Evolutionary conservation across 306 rosid genomes (phyloP).

Genomic region (Ziziphus jujuba): DNA sequence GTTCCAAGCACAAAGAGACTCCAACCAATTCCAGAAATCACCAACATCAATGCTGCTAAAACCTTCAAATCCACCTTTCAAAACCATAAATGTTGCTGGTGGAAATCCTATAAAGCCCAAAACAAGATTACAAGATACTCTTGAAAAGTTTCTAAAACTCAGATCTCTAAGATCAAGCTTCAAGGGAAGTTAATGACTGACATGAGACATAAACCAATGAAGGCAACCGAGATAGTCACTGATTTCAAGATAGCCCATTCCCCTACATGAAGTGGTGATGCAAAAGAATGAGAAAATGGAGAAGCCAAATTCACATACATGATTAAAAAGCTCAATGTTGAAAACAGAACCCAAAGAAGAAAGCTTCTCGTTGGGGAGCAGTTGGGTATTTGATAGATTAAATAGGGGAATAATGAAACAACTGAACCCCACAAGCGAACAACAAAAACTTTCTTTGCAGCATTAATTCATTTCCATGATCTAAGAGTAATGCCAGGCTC

Average conservation of each 20-base stretch:
- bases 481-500: constrained; percentile 33
- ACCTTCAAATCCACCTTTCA: constrained; percentile 61
- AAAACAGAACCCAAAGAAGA: constrained; percentile 57
- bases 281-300: constrained; percentile 36
- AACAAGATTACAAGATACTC: constrained; percentile 60
- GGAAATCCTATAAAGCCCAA: constrained; percentile 72
- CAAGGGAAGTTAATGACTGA: constrained; percentile 91
- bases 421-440: constrained; percentile 77
- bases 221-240: constrained; percentile 69
- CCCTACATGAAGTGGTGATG: constrained; percentile 39
- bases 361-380: constrained; percentile 50
- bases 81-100: constrained; percentile 50
- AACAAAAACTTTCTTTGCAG: constrained; percentile 70
- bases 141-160: constrained; percentile 44
- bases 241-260: constrained; percentile 88
- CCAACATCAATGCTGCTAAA: constrained; percentile 35
- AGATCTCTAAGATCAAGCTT: constrained; percentile 51
- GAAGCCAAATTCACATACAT: constrained; percentile 55
- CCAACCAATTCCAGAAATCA: constrained; percentile 89
- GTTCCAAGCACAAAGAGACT: constrained; percentile 92
- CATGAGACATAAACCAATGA: constrained; percentile 84
- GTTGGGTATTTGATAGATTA: constrained; percentile 59
- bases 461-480: constrained; percentile 85
- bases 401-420: constrained; percentile 75
- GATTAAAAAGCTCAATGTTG: constrained; percentile 48